phyloP scores from a whole-genome alignment of 441 rosid species.

The Pelargonium australe region DNA sequence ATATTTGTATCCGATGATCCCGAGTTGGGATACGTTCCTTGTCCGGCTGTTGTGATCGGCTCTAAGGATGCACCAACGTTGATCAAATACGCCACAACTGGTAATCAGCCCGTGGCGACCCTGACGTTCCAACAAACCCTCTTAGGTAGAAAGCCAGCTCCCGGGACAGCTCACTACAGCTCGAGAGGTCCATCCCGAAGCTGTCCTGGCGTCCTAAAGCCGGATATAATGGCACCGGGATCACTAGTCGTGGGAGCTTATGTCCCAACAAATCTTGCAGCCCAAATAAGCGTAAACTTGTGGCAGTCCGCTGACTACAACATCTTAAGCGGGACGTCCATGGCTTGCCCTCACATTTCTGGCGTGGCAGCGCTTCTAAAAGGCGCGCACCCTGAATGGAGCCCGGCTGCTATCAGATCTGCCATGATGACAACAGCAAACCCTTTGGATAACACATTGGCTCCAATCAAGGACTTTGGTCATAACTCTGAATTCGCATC shows the following conservation, averaged over 20 bases:
- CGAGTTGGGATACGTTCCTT: background rate
- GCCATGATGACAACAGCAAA: conserved; percentile 38
- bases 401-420: conserved; percentile 34
- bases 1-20: conserved; percentile 33
- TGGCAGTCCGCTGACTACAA: conserved; percentile 21
- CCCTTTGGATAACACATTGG: conserved; percentile 26
- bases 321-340: conserved; percentile 36
- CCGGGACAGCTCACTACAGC: conserved; percentile 31
- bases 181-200: conserved; percentile 46
- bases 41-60: conserved; percentile 33
- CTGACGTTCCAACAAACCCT: conserved; percentile 37
- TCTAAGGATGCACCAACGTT: conserved; percentile 23
- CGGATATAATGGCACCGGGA: conserved; percentile 38
- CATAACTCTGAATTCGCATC: conserved; percentile 21
- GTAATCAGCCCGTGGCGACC: conserved; percentile 20
- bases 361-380: conserved; percentile 35
- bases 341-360: conserved; percentile 37
- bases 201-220: conserved; percentile 31
- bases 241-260: conserved; percentile 27
- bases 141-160: conserved; percentile 36
- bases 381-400: conserved; percentile 38
- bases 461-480: conserved; percentile 37
- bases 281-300: conserved; percentile 13
- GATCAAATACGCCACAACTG: conserved; percentile 27
- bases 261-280: conserved; percentile 8